These are phyloP conservation scores for Sporothrix globosa DNA, from an alignment of 2,329 filamentous ascomycete genomes.

Conservation along the genomic window DNA sequence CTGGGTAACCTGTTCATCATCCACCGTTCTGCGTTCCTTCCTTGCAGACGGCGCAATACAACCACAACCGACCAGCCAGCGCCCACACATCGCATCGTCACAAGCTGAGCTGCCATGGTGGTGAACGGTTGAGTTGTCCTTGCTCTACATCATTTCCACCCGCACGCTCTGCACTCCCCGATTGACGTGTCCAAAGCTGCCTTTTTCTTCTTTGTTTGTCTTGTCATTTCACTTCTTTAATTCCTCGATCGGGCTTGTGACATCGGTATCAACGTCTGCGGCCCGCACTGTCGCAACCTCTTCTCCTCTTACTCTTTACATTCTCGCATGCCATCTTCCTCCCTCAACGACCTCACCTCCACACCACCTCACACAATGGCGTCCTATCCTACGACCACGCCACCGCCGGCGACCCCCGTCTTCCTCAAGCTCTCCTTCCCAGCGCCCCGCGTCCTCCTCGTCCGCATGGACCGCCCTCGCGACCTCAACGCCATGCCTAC, in stretches of 20 bases:
- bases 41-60: neutral
- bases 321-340: neutral
- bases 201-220: neutral
- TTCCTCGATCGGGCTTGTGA: neutral
- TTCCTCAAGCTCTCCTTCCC: conserved; percentile 50
- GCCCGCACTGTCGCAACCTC: neutral
- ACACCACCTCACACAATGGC: conserved; percentile 12
- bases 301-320: neutral
- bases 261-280: neutral
- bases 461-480: conserved; percentile 56
- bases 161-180: neutral
- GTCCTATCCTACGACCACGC: conserved; percentile 39
- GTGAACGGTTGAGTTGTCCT: neutral
- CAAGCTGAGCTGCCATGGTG: conserved; percentile 20
- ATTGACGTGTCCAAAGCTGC: neutral
- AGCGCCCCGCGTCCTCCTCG: conserved; percentile 52
- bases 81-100: conserved; percentile 11
- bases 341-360: neutral
- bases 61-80: conserved; percentile 17
- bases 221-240: neutral
- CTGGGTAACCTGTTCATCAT: conserved; percentile 29
- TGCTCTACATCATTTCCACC: neutral
- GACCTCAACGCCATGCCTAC: conserved; percentile 53
- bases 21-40: neutral
- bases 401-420: conserved; percentile 42